phyloP scores from a whole-genome alignment of 306 rosid species.

The Quercus mongolica region DNA sequence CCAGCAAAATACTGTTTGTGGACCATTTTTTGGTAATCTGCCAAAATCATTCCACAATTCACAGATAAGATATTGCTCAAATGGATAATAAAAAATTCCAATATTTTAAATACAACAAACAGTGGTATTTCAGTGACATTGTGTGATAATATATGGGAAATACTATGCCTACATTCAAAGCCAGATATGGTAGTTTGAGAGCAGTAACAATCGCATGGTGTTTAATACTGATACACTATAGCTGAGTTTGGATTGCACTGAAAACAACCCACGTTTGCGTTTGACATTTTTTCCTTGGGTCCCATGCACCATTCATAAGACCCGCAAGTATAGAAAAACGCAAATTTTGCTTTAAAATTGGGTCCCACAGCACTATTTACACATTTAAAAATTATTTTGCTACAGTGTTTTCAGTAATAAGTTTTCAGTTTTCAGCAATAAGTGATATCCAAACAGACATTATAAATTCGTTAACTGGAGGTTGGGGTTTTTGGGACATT shows the following conservation, averaged over 20 bases:
- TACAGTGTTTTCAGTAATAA: too few relatives aligned
- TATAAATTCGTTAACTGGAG: neutral
- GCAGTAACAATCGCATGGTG: neutral
- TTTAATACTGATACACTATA: neutral
- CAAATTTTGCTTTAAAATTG: too few relatives aligned
- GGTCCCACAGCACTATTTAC: too few relatives aligned
- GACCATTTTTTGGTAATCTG: conserved; percentile 87
- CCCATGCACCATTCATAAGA: too few relatives aligned
- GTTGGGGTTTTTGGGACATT: neutral
- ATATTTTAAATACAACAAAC: neutral
- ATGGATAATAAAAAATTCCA: neutral
- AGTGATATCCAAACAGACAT: too few relatives aligned
- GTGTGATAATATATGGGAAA: neutral
- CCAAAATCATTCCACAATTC: conserved; percentile 1
- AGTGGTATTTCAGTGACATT: neutral
- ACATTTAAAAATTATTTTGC: too few relatives aligned
- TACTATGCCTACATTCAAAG: conserved; percentile 4
- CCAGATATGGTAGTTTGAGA: neutral
- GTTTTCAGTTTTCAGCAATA: too few relatives aligned
- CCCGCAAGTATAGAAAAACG: too few relatives aligned
- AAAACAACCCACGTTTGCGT: too few relatives aligned
- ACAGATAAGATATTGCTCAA: neutral
- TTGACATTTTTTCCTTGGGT: too few relatives aligned
- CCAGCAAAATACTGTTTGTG: conserved; percentile 78
- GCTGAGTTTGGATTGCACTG: too few relatives aligned